Evolutionary conservation across 768 basidiomycete species (phyloP).

Genomic region (Lenzites betulinus): DNA sequence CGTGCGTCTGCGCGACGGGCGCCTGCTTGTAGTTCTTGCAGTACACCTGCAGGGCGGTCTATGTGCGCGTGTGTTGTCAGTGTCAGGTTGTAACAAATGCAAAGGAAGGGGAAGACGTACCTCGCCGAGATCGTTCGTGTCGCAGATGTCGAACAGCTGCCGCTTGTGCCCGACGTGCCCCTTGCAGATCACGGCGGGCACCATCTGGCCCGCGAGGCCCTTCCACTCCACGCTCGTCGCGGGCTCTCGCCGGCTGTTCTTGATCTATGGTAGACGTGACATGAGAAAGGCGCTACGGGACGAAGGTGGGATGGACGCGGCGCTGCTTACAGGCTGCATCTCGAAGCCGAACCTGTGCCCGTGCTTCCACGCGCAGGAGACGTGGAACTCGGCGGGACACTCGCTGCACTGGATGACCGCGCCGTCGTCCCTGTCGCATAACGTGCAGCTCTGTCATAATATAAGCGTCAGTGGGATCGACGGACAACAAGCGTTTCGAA

Average conservation of each 20-base stretch:
- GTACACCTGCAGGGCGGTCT: conserved; percentile 93
- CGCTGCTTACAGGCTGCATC: conserved; percentile 68
- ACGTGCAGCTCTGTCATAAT: conserved; percentile 75
- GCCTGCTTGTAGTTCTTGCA: conserved; percentile 85
- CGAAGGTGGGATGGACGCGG: too few species aligned
- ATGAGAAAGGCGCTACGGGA: too few species aligned
- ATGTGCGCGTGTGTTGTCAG: not conserved
- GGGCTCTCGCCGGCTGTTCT: conserved; percentile 71
- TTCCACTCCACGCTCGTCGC: conserved; percentile 72
- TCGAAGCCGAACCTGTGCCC: conserved; percentile 92
- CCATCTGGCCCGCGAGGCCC: conserved; percentile 78
- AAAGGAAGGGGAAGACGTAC: conserved; percentile 46
- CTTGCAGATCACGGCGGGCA: conserved; percentile 74
- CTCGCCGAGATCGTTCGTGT: conserved; percentile 80
- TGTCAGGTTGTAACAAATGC: not conserved
- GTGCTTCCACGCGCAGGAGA: conserved; percentile 86
- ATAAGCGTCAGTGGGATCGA: too few species aligned
- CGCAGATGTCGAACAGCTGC: conserved; percentile 81
- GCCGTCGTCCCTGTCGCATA: conserved; percentile 75
- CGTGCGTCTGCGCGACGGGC: conserved; percentile 70
- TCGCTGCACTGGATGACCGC: conserved; percentile 84
- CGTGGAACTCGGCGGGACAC: conserved; percentile 80
- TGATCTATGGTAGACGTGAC: conserved; percentile 53
- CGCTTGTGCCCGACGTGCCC: conserved; percentile 65
- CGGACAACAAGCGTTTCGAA: not conserved